Percentiles rank a stretch among this genome's conserved stretches.
phyloP scores from a whole-genome alignment of 345 rosid species.

The Leavenworthia alabamica region DNA sequence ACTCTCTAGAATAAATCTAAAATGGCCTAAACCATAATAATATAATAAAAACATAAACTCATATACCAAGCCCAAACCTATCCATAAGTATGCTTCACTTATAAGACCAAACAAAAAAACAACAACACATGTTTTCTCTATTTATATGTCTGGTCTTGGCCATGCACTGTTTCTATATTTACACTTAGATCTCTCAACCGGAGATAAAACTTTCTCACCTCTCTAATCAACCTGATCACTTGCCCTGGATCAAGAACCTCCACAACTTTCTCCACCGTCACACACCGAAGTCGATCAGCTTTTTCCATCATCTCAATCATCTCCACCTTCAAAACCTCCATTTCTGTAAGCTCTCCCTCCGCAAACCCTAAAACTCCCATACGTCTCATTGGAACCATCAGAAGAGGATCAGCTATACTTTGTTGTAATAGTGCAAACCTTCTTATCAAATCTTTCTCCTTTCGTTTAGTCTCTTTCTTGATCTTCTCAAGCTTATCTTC shows the following conservation, averaged over 20 bases:
- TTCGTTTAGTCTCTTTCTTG: not conserved
- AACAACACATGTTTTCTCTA: not conserved
- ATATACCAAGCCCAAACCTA: too few relatives aligned
- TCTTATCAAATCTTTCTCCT: not conserved
- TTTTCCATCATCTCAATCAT: not conserved
- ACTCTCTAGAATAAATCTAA: too few relatives aligned
- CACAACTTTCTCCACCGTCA: not conserved
- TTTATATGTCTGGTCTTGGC: not conserved
- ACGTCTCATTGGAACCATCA: not conserved
- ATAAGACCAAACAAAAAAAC: too few relatives aligned
- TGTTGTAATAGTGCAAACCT: not conserved
- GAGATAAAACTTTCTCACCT: not conserved
- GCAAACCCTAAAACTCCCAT: not conserved
- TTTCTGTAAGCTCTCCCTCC: not conserved
- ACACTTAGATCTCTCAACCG: not conserved
- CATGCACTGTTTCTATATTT: not conserved
- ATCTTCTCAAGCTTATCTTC: not conserved
- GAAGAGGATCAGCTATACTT: constrained; percentile 3
- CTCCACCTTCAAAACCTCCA: not conserved
- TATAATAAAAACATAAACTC: too few relatives aligned
- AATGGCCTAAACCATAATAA: too few relatives aligned
- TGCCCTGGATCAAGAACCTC: not conserved
- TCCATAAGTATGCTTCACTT: too few relatives aligned
- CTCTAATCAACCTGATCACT: not conserved
- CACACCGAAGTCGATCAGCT: not conserved